Base-by-base conservation (phyloP, 2,329 filamentous ascomycete species). In the Trichoderma asperellum region DNA sequence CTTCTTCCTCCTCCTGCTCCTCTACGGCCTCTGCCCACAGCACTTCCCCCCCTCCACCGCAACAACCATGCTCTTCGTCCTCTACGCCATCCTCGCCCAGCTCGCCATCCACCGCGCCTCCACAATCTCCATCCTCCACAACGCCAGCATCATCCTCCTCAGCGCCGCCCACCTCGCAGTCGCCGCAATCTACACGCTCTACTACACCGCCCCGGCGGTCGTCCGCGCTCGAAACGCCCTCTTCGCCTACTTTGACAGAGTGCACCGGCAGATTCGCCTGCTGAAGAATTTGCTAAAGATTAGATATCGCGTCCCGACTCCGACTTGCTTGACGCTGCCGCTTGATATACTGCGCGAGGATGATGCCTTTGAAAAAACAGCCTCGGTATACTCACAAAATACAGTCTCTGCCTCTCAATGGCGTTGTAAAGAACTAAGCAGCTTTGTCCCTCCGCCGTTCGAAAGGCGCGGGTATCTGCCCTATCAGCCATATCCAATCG, bases 11-110 rank as follows among this genome's bases (percentile, higher is more conserved):
- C 53, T 59, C 63, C 8, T 37, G 12, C 53, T 59, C 55, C 63
- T 67, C 55, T 58, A 58, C 53, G 21, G 37, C 29, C 27, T 59
- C 21, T 35, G 27, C 10, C 63, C 56, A 18, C n/a, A 29, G 1
- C 37, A 53, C 21, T 68, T 55, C 49, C 66, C 43, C 10, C 59
- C 37, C 12, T 32, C 58, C 8, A n/a, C 70, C 37, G 55, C 35
- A 47, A 27, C 66, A 2, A 40, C 58, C n/a, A 24, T 7, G 6
- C 24, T 64, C 14, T 56, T 35, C 47, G 0, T 47, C 14, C 35
- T 68, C 10, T 52, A 63, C 66, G 52, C 37, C 2, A n/a, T 63
- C n/a, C 2, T 27, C 4, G 11, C 24, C 14, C 55, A 58, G 2
- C 14, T 67, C 4, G 16, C 37, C 14, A 24, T 47, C 14, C 63